Evolutionary conservation across 2,329 filamentous ascomycete genomes (phyloP).

Genomic region (Pseudocercospora vitis): DNA sequence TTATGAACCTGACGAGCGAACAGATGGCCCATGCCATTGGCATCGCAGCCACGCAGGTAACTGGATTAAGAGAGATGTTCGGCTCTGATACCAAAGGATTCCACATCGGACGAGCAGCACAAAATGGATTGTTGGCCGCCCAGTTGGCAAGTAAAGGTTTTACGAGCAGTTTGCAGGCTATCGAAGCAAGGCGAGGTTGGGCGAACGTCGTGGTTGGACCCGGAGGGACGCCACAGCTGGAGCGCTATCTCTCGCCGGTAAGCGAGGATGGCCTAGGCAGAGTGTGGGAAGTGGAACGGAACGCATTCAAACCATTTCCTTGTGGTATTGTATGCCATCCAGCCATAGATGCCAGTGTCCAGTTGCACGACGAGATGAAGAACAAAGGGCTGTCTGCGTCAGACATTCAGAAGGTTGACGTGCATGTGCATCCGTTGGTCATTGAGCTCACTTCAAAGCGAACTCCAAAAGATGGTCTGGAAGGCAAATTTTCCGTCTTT

Average conservation of each 20-base stretch:
- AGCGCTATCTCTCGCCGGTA: conserved; percentile 40
- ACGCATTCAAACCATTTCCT: conserved; percentile 59
- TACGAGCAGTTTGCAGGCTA: conserved; percentile 46
- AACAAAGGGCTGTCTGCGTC: conserved; percentile 33
- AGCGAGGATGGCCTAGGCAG: conserved; percentile 31
- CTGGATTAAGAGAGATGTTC: conserved; percentile 57
- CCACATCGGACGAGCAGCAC: conserved; percentile 55
- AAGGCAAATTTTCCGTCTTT: conserved; percentile 58
- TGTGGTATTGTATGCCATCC: conserved; percentile 60
- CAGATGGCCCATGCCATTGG: conserved; percentile 54
- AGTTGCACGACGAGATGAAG: conserved; percentile 45
- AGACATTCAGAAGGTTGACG: conserved; percentile 44
- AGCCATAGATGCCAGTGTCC: conserved; percentile 54
- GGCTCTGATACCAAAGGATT: conserved; percentile 58
- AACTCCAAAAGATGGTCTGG: conserved; percentile 51
- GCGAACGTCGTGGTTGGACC: conserved; percentile 50
- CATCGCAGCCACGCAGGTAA: conserved; percentile 55
- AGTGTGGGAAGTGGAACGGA: conserved; percentile 55
- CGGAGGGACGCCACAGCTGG: conserved; percentile 40
- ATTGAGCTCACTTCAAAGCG: conserved; percentile 55
- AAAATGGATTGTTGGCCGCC: conserved; percentile 52
- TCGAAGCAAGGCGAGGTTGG: conserved; percentile 58
- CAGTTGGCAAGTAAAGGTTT: conserved; percentile 51
- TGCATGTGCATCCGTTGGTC: conserved; percentile 53
- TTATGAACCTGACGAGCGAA: conserved; percentile 44